phyloP scores from a whole-genome alignment of 2,329 filamentous ascomycete species.

The Curvularia verruculosa region DNA sequence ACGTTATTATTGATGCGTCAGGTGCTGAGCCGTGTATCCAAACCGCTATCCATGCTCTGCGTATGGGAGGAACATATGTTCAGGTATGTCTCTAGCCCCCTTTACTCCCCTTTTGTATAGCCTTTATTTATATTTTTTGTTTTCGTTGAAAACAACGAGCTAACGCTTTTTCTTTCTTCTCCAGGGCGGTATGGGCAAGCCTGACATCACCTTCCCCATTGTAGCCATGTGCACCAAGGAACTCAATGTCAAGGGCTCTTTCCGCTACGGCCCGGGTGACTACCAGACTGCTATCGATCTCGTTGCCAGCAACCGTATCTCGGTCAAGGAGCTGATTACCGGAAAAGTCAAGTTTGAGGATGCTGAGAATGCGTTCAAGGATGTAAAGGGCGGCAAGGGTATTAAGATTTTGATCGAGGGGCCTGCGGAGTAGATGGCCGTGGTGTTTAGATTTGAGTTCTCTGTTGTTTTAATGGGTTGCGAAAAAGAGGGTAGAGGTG shows the following conservation, averaged over 20 bases:
- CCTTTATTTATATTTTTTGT: too few species aligned
- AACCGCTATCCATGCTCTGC: conserved; percentile 56
- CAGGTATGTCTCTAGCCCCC: conserved; percentile 35
- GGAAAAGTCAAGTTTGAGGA: conserved; percentile 77
- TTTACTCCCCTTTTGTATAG: too few species aligned
- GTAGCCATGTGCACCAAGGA: conserved; percentile 90
- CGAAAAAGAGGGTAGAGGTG: neutral
- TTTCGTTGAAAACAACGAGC: neutral
- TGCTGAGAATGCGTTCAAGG: conserved; percentile 84
- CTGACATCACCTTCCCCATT: conserved; percentile 89
- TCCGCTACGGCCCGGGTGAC: conserved; percentile 87
- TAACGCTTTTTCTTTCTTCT: neutral
- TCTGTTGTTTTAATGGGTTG: neutral
- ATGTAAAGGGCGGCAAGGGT: conserved; percentile 83
- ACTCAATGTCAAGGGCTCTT: conserved; percentile 82
- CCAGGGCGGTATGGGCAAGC: conserved; percentile 77
- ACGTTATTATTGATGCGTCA: conserved; percentile 56
- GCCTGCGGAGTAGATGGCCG: conserved; percentile 32
- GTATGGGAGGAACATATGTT: conserved; percentile 56
- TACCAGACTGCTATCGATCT: conserved; percentile 84
- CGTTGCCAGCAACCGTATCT: conserved; percentile 72
- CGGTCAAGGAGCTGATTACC: conserved; percentile 79
- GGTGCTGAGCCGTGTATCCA: conserved; percentile 58
- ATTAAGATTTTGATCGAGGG: conserved; percentile 67
- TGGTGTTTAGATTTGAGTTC: too few species aligned